Conservation (phyloP, 1,284 basidiomycete genomes). For the Kwoniella shivajii region DNA sequence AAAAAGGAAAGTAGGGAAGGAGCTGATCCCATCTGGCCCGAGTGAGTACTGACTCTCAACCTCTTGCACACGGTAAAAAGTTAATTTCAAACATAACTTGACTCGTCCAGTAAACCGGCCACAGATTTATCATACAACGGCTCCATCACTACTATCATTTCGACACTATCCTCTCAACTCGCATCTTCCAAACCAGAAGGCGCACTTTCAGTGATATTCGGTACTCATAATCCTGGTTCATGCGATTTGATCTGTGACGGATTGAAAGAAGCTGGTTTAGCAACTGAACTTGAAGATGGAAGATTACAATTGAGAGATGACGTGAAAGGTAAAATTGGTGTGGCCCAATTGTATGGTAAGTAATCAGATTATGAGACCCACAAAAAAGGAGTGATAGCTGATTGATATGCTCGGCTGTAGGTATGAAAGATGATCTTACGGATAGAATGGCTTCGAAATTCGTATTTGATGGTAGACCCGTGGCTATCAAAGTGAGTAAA, state of each 20-base stretch:
- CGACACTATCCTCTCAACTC: slow-evolving; percentile 59
- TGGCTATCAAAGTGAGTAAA: slow-evolving; percentile 65
- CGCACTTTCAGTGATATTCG: slow-evolving; percentile 73
- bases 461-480: slow-evolving; percentile 61
- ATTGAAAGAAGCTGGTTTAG: slow-evolving; percentile 65
- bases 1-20: slow-evolving; percentile 39
- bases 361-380: slow-evolving; percentile 8
- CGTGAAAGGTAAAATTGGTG: slow-evolving; percentile 68
- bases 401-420: slow-evolving; percentile 50
- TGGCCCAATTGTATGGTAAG: slow-evolving; percentile 83
- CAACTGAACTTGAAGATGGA: slow-evolving; percentile 29
- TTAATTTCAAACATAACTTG: neutral
- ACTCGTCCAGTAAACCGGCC: slow-evolving; percentile 56
- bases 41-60: slow-evolving; percentile 25
- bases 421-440: slow-evolving; percentile 81
- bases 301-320: slow-evolving; percentile 55
- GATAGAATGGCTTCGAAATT: slow-evolving; percentile 66
- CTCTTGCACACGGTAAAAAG: neutral
- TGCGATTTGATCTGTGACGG: slow-evolving; percentile 65
- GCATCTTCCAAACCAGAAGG: slow-evolving; percentile 56
- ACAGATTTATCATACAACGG: slow-evolving; percentile 80
- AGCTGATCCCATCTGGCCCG: slow-evolving; percentile 56
- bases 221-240: slow-evolving; percentile 79
- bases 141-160: slow-evolving; percentile 66
- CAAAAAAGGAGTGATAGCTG: neutral